Evolutionary conservation across 495 filamentous ascomycete species (phyloP), one percentile per base, ranked within the genome.

Genomic region (Evansstolkia leycettana): DNA sequence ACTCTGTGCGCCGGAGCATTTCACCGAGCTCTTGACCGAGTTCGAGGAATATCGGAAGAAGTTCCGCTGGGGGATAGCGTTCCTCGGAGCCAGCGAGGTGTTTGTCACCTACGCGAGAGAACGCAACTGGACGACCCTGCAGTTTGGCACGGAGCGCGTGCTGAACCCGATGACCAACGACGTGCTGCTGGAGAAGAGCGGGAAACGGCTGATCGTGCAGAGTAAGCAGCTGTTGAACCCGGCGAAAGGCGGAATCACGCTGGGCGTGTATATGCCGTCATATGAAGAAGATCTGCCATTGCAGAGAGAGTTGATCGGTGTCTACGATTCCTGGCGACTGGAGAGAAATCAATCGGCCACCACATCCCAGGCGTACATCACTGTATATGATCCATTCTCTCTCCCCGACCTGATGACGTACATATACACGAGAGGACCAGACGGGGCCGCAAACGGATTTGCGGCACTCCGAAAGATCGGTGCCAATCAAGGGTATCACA

Each of bases 381-480:
- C 63, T 1, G 52, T 58, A 1, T 67, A 65, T 38, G 49, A 65
- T 25, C 63, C 55, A 0, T 65, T 67, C 31, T 46, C 52, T n/a
- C 37, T 61, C 2, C 52, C 63, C 1, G 33, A 42, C 3, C 47
- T 64, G 0, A 65, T 67, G 60, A 60, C 51, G 2, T 67, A 61
- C 46, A 47, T 67, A 12, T 65, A 67, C 36, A 54, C 52, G 1
- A 50, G 54, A 13, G 47, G 43, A 2, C 35, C 53, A 1, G 45
- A 57, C 20, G 51, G 48, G n/a, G 26, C 15, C 0, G 46, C 55
- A 8, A 57, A 56, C 28, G 61, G 61, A 0, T 63, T 67, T 28
- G 61, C 61, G 0, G 63, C 55, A 0, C 46, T 67, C 0, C 58
- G 63, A 4, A 46, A 41, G 2, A 43, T 67, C 5, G 57, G 58